These are phyloP conservation scores for Suillus brevipes DNA, from an alignment of 768 basidiomycete species.

Conservation along the genomic window DNA sequence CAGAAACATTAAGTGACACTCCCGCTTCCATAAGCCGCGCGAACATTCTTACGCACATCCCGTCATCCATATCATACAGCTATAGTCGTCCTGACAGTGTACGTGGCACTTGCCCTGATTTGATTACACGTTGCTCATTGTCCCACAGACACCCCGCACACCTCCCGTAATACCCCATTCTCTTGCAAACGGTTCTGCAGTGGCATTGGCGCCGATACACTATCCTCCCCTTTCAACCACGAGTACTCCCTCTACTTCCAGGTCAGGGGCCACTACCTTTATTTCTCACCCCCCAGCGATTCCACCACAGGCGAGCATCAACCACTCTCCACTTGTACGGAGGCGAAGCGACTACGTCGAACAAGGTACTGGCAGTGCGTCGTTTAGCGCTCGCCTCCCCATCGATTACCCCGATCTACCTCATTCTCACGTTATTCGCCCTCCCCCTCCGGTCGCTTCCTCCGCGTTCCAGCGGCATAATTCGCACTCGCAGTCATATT, in stretches of 20 bases:
- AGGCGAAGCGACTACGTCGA: constrained; percentile 79
- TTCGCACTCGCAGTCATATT: constrained; percentile 42
- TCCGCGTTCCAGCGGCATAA: constrained; percentile 76
- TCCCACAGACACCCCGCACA: constrained; percentile 36
- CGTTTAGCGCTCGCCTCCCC: constrained; percentile 43
- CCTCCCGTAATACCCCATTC: constrained; percentile 36
- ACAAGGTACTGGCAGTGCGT: constrained; percentile 42
- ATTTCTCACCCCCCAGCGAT: constrained; percentile 49
- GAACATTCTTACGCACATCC: constrained; percentile 40
- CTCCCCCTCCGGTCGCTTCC: constrained; percentile 77
- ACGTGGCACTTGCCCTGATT: constrained; percentile 21
- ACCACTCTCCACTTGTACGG: constrained; percentile 71
- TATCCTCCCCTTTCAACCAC: constrained; percentile 51
- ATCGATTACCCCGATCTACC: constrained; percentile 84
- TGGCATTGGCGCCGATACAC: constrained; percentile 45
- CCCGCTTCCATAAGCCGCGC: constrained; percentile 32
- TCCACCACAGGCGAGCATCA: constrained; percentile 85
- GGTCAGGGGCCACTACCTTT: constrained; percentile 32
- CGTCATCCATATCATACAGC: constrained; percentile 46
- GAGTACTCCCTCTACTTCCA: constrained; percentile 37
- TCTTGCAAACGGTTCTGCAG: constrained; percentile 37
- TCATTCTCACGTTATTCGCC: constrained; percentile 62
- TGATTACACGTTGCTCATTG: constrained; percentile 10
- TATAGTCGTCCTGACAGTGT: constrained; percentile 55
- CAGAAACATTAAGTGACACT: constrained; percentile 16